Conservation (phyloP, 2,329 filamentous ascomycete genomes). For the Neofusicoccum cordaticola region DNA sequence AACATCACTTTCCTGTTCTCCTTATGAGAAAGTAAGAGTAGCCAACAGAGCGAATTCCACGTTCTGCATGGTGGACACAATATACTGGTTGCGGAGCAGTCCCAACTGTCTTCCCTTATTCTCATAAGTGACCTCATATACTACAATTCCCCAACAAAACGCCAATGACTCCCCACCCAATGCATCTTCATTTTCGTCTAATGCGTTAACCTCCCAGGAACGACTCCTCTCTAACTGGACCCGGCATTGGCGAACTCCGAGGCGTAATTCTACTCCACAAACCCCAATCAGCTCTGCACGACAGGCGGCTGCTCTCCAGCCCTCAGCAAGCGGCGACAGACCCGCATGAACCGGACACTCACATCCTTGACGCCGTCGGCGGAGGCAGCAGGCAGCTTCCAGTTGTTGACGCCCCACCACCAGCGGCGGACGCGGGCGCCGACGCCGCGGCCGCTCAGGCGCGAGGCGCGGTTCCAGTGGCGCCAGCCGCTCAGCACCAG, state of each 20-base stretch:
- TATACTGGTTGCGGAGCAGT: neutral
- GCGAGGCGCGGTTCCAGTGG: constrained; percentile 78
- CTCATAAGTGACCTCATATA: neutral
- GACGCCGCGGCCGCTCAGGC: constrained; percentile 70
- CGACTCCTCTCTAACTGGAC: neutral
- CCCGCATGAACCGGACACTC: constrained; percentile 15
- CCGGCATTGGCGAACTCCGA: constrained; percentile 10
- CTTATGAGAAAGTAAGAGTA: too few species aligned
- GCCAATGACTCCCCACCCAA: neutral
- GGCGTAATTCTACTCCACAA: neutral
- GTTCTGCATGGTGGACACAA: too few species aligned
- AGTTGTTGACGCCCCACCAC: constrained; percentile 96
- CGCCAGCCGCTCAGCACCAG: constrained; percentile 83
- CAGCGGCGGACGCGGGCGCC: constrained; percentile 79
- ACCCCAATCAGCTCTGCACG: neutral
- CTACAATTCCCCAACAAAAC: neutral
- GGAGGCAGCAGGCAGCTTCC: constrained; percentile 50
- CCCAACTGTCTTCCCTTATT: neutral
- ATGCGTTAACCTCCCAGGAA: neutral
- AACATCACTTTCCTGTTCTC: too few species aligned
- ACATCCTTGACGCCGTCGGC: constrained; percentile 12
- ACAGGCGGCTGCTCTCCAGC: too few species aligned
- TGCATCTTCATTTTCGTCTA: neutral
- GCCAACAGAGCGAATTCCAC: too few species aligned
- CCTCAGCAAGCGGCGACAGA: neutral